These are phyloP conservation scores for Vinca minor DNA, from an alignment of 257 asterid species.

Conservation along the genomic window DNA sequence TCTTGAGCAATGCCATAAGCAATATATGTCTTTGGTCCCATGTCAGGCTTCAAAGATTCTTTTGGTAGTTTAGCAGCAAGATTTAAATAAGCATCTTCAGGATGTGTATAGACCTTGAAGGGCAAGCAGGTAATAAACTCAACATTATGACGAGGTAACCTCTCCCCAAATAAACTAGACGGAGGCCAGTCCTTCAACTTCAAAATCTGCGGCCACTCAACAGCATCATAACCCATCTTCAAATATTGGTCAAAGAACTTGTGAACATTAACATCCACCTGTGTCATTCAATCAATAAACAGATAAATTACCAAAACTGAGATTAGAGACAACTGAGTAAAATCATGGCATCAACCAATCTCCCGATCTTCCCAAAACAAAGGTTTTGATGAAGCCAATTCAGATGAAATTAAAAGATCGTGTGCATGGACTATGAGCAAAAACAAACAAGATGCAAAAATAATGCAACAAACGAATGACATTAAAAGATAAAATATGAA, in stretches of 20 bases:
- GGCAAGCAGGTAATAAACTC: constrained; percentile 78
- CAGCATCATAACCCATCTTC: constrained; percentile 22
- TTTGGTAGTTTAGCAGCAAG: constrained; percentile 58
- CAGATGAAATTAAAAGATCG: not conserved
- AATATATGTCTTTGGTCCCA: constrained; percentile 95
- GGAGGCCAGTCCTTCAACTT: constrained; percentile 97
- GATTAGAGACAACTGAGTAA: not conserved
- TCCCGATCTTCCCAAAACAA: not conserved
- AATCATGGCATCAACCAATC: not conserved
- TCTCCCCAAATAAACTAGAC: constrained; percentile 59
- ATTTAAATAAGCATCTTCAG: constrained; percentile 51
- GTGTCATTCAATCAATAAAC: constrained; percentile 8
- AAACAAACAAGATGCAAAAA: not conserved
- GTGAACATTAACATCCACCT: constrained; percentile 64
- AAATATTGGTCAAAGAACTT: constrained; percentile 60
- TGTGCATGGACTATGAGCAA: not conserved
- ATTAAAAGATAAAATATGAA: not conserved
- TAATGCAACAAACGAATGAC: not conserved
- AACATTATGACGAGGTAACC: constrained; percentile 74
- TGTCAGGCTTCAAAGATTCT: constrained; percentile 53
- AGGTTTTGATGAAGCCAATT: not conserved
- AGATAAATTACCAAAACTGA: not conserved
- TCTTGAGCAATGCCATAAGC: constrained; percentile 80
- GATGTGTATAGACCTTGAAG: constrained; percentile 76
- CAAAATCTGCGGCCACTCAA: constrained; percentile 63